Evolutionary conservation across 257 asterid genomes (phyloP).

Genomic region (Nicotiana attenuata): DNA sequence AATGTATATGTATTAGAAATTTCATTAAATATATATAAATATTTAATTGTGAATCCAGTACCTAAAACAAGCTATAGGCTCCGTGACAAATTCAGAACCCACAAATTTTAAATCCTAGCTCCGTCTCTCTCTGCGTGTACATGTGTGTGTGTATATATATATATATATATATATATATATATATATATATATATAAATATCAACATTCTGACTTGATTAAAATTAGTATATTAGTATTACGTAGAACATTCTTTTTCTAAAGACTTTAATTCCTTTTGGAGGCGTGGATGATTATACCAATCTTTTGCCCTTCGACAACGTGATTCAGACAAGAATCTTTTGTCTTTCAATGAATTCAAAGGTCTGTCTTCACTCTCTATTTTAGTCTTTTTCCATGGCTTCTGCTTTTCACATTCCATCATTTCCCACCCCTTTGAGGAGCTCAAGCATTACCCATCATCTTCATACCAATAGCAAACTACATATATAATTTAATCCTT

Average conservation of each 20-base stretch:
- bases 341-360: neutral
- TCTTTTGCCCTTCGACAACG: neutral
- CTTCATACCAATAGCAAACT: neutral
- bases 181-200: neutral
- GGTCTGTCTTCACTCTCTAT: neutral
- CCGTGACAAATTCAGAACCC: no score
- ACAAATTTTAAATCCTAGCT: no score
- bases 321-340: conserved; percentile 2
- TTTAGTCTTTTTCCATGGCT: neutral
- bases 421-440: neutral
- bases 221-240: neutral
- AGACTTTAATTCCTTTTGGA: neutral
- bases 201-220: neutral
- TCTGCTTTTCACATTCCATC: neutral
- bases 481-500: neutral
- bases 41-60: no score
- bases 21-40: no score
- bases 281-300: neutral
- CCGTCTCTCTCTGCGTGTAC: no score
- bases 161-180: no score
- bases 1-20: no score
- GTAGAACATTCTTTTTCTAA: neutral
- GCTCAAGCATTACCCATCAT: neutral
- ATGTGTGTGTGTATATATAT: no score
- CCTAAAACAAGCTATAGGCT: no score